Evolutionary conservation across 768 basidiomycete species (phyloP).

Genomic region (Suillus sp.): DNA sequence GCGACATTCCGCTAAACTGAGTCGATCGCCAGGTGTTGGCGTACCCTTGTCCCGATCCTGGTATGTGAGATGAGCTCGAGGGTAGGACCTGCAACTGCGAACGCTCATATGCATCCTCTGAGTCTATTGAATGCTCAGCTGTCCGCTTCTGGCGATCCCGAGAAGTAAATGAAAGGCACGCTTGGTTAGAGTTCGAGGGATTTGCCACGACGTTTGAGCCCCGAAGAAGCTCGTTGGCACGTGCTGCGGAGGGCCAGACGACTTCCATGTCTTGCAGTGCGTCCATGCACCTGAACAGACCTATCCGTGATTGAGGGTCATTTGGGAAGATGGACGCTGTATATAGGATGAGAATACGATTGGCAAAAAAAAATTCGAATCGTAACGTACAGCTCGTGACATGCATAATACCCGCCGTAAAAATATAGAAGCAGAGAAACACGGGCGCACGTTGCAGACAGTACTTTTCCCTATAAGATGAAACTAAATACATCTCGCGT

Average conservation of each 20-base stretch:
- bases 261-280: slow-evolving; percentile 64
- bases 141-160: slow-evolving; percentile 58
- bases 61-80: slow-evolving; percentile 8
- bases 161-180: slow-evolving; percentile 9
- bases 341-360: slow-evolving; percentile 5
- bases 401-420: slow-evolving; percentile 81
- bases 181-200: not conserved
- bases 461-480: slow-evolving; percentile 64
- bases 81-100: slow-evolving; percentile 21
- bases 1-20: slow-evolving; percentile 18
- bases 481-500: slow-evolving; percentile 38
- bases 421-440: slow-evolving; percentile 78
- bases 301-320: slow-evolving; percentile 69
- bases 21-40: slow-evolving; percentile 34
- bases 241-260: slow-evolving; percentile 76
- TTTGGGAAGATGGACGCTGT: slow-evolving; percentile 63
- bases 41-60: slow-evolving; percentile 23
- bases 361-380: not conserved
- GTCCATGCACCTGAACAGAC: slow-evolving; percentile 68
- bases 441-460: slow-evolving; percentile 62
- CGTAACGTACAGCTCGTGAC: slow-evolving; percentile 62
- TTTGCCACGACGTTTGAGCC: slow-evolving; percentile 52
- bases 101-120: slow-evolving; percentile 32
- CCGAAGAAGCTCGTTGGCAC: slow-evolving; percentile 71
- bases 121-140: slow-evolving; percentile 53